Evolutionary conservation across 257 asterid genomes (phyloP), one percentile per base, ranked within the genome.

Genomic region (Anisodus acutangulus): DNA sequence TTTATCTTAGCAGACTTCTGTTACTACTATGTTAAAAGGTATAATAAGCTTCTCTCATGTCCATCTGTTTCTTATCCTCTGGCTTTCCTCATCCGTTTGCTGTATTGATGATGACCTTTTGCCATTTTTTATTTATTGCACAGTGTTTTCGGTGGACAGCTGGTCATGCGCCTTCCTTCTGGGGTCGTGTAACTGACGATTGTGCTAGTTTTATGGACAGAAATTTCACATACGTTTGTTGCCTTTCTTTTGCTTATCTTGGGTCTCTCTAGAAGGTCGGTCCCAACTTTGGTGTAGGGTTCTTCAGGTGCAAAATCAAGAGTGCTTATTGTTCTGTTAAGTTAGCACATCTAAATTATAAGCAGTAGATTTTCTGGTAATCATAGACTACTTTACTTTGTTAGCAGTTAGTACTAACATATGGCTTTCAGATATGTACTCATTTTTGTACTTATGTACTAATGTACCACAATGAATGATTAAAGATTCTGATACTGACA

Each of bases 21-120:
- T 84, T 90, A 90, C 87, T 90, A 90, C 86, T 88, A 90, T 26
- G 90, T 90, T 43, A 85, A 87, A 84, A 88, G 93, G 91, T 90
- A 49, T 63, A 67, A 58, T 43, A 64, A 15, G 66, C 51, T 81
- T 11, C 19, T 37, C 19, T 47, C 26, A 51, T 51, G 81, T 22
- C 47, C 19, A 76, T 76, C 60, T 26, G 31, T 67, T 51, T 63
- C 79, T 67, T 51, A 43, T 82, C 64, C 68, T 82, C 78, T 17
- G 67, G 19, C 7, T 9, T 82, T 45, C 12, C 67, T 12, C 74
- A 0, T 55, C 9, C 35, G 16, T 64, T 63, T 59, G 13, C 68
- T 64, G 47, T 41, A 41, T 26, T 82, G 80, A 68, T 13, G 0
- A 3, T 70, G 60, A 69, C 80, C 11, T 51, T 26, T 9, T 3